Base-by-base conservation (phyloP, 345 rosid genomes). In the Lenwebbia sp. region DNA sequence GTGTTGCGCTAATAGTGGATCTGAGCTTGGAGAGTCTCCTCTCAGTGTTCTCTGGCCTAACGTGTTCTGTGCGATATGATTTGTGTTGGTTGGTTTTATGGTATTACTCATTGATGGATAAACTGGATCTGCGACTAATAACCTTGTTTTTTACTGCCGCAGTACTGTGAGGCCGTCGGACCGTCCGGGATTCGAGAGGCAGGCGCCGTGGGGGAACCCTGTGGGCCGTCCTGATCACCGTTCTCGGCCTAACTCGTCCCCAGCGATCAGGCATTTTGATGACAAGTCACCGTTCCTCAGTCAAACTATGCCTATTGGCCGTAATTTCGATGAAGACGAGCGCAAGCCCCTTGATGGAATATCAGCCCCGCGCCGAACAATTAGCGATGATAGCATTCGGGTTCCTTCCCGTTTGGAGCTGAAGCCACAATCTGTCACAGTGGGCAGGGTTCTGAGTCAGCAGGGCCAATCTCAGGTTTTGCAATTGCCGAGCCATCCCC, bases 321-420 rank as follows among this genome's bases (percentile, higher is more conserved):
- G 96, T 28, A 90, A 94, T 87, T 96, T 96, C 52, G 97, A 88
- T 54, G 99, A 96, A 90, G 99, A 96, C 83, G 99, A 96, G 86
- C 89, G 98, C 53, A 96, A 92, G 89, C 98, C 97, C 8, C 90
- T 95, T 30, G 97, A 95, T 89, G 95, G 98, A 82, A 87, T 88
- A 70, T 93, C 94, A 0, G 93, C 87, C 19, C 93, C 97, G 0
- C 94, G 98, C n/a, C 90, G 93, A 85, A 91, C 89, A 12, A 85
- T 95, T 28, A 89, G 91, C 82, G 98, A 96, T 89, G 96, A 95
- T 83, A 91, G 93, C 85, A 90, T 94, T 82, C 75, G 85, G 28
- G 88, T 81, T 40, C 85, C 90, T 1, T 87, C 86, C 83, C 90
- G 87, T 41, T 15, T 89, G 82, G 96, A 94, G 90, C 86, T 88